Evolutionary conservation across 495 filamentous ascomycete species (phyloP).

Genomic region (Antarctomyces pellizariae): DNA sequence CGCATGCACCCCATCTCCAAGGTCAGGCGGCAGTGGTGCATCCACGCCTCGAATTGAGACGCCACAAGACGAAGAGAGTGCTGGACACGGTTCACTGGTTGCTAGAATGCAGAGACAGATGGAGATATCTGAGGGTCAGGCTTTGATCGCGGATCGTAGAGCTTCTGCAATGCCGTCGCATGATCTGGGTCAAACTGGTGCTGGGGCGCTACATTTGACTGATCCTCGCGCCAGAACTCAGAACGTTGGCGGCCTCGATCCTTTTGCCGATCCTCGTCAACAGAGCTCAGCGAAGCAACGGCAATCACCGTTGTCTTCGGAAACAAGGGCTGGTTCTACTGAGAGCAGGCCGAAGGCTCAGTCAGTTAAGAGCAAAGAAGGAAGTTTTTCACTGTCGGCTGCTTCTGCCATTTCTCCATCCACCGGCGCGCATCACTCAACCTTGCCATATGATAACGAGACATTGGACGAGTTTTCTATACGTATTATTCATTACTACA

Average conservation of each 20-base stretch:
- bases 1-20: neutral
- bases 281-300: slow-evolving; percentile 6
- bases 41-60: neutral
- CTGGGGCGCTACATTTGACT: no score
- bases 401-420: no score
- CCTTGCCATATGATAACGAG: slow-evolving; percentile 31
- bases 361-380: no score
- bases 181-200: no score
- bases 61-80: neutral
- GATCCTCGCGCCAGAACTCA: no score
- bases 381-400: no score
- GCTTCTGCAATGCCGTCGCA: no score
- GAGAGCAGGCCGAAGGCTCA: no score
- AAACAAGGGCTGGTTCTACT: no score
- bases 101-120: slow-evolving; percentile 44
- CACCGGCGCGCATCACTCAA: no score
- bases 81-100: slow-evolving; percentile 18
- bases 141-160: slow-evolving; percentile 34
- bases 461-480: slow-evolving; percentile 42
- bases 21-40: neutral
- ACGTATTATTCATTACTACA: slow-evolving; percentile 40
- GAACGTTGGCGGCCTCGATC: neutral
- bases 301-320: no score
- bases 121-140: slow-evolving; percentile 46
- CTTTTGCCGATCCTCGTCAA: slow-evolving; percentile 2